A percentile compares a stretch with the other conserved stretches of the same genome.
Conservation (phyloP, 768 basidiomycete genomes). For the Phlegmacium glaucopus region DNA sequence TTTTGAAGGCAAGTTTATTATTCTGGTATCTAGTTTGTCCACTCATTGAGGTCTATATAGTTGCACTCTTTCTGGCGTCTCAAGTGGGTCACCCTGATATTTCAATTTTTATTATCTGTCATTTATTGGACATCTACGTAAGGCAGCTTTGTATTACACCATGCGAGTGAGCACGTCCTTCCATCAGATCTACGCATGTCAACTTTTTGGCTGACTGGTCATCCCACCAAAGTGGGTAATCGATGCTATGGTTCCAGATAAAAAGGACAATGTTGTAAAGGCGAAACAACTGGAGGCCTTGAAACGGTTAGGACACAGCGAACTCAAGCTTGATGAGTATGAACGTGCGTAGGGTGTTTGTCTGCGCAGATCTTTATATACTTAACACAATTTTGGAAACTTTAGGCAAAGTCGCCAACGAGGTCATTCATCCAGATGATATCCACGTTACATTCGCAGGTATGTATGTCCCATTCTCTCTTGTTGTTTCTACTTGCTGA, state of each 20-base stretch:
- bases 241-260: slow-evolving; percentile 47
- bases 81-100: slow-evolving; percentile 35
- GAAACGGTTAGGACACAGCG: slow-evolving; percentile 65
- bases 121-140: slow-evolving; percentile 26
- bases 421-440: slow-evolving; percentile 91
- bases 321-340: slow-evolving; percentile 84
- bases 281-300: slow-evolving; percentile 69
- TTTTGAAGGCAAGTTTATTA: slow-evolving; percentile 36
- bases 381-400: slow-evolving; percentile 5
- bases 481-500: slow-evolving; percentile 10
- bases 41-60: slow-evolving; percentile 22
- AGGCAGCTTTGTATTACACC: slow-evolving; percentile 81
- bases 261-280: slow-evolving; percentile 60
- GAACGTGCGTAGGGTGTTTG: slow-evolving; percentile 56
- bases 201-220: background rate
- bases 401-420: slow-evolving; percentile 81
- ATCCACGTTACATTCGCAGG: slow-evolving; percentile 75
- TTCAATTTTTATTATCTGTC: slow-evolving; percentile 2
- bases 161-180: slow-evolving; percentile 54
- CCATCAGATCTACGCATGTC: background rate
- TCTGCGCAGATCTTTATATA: background rate
- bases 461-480: slow-evolving; percentile 26
- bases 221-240: slow-evolving; percentile 55
- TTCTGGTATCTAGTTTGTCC: background rate
- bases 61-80: slow-evolving; percentile 49